Conservation (phyloP, 352 stramenopile species). For the Globisporangium camurandrum region DNA sequence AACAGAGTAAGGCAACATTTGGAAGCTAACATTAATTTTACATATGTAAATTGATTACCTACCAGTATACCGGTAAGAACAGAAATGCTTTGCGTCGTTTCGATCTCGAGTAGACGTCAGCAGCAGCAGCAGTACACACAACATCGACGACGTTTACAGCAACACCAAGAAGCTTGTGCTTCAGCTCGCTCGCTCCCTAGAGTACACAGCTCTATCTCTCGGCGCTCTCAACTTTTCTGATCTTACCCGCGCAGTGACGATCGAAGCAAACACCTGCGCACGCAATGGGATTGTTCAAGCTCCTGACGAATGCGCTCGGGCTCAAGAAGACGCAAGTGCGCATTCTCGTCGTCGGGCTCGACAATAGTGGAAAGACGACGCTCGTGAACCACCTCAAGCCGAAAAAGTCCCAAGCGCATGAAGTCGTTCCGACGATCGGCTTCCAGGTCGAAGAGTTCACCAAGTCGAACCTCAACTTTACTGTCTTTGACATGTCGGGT, state of each 20-base stretch:
- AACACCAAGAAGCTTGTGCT: too few relatives aligned
- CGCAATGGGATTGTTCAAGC: constrained; percentile 82
- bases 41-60: too few relatives aligned
- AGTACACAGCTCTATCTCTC: too few relatives aligned
- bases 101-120: background rate
- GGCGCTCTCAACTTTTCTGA: too few relatives aligned
- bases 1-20: too few relatives aligned
- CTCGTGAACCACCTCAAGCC: constrained; percentile 91
- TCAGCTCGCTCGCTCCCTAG: too few relatives aligned
- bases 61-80: too few relatives aligned
- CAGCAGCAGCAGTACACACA: background rate
- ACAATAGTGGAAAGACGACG: constrained; percentile 90
- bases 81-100: background rate
- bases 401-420: constrained; percentile 72
- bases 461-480: constrained; percentile 90
- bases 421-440: constrained; percentile 86
- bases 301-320: constrained; percentile 62
- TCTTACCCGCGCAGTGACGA: background rate
- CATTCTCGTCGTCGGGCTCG: constrained; percentile 85
- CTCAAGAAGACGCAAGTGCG: constrained; percentile 80
- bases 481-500: constrained; percentile 88
- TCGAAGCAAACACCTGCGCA: background rate
- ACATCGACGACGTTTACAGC: background rate
- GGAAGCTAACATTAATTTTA: too few relatives aligned
- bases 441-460: constrained; percentile 88